phyloP scores from a whole-genome alignment of 2,329 filamentous ascomycete genomes.

The Nemania sp. region DNA sequence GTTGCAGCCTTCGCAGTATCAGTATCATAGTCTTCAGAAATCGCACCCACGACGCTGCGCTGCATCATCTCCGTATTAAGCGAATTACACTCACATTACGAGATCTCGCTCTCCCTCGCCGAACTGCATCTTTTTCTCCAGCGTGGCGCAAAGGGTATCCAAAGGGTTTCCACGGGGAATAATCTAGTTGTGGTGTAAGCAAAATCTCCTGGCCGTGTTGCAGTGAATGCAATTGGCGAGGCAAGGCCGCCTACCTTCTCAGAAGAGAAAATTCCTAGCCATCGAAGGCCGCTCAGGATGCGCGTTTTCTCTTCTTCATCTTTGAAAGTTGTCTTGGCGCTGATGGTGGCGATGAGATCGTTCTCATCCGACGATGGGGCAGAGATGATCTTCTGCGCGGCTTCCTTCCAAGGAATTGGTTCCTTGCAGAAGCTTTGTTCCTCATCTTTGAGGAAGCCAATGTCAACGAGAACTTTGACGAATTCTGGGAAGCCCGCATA shows the following conservation, averaged over 20 bases:
- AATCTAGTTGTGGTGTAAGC: not conserved
- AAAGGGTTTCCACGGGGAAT: slow-evolving; percentile 69
- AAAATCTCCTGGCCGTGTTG: not conserved
- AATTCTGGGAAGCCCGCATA: slow-evolving; percentile 92
- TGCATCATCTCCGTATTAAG: too few relatives aligned
- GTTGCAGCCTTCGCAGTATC: slow-evolving; percentile 47
- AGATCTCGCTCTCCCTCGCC: slow-evolving; percentile 67
- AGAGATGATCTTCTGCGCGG: slow-evolving; percentile 75
- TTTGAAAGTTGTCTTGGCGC: slow-evolving; percentile 74
- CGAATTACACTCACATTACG: not conserved
- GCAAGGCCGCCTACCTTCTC: slow-evolving; percentile 10
- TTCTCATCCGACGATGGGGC: slow-evolving; percentile 67
- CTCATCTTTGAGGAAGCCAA: slow-evolving; percentile 82
- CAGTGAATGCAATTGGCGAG: slow-evolving; percentile 7
- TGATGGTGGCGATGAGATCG: slow-evolving; percentile 74
- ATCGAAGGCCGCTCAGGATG: slow-evolving; percentile 72
- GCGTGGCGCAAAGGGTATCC: slow-evolving; percentile 86
- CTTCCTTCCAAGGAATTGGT: slow-evolving; percentile 80
- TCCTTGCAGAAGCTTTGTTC: slow-evolving; percentile 67
- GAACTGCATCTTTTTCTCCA: slow-evolving; percentile 93
- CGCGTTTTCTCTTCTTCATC: slow-evolving; percentile 69
- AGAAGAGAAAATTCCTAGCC: slow-evolving; percentile 62
- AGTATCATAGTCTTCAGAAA: slow-evolving; percentile 28
- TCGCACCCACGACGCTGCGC: not conserved
- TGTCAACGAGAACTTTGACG: slow-evolving; percentile 80